Conservation (phyloP, 1,284 basidiomycete species). For the Puccinia novopanici region DNA sequence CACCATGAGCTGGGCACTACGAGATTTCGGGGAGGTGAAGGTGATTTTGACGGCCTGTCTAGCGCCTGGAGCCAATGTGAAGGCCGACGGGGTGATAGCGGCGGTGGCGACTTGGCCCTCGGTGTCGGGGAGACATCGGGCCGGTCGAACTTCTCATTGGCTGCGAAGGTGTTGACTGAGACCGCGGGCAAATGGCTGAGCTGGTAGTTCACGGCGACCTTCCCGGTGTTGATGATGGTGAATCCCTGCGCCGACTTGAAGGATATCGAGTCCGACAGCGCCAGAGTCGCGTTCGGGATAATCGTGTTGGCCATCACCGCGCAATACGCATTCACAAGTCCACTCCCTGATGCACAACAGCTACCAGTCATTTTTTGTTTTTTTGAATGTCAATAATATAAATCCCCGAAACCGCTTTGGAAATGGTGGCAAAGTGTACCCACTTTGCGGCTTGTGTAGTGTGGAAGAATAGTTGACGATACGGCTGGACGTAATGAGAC, state of each 20-base stretch:
- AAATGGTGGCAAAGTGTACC: background rate
- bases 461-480: background rate
- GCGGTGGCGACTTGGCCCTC: conserved; percentile 14
- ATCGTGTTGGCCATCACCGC: conserved; percentile 47
- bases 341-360: conserved; percentile 49
- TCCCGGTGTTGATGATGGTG: conserved; percentile 23
- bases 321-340: conserved; percentile 45
- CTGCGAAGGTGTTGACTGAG: conserved; percentile 19
- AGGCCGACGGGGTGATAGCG: background rate
- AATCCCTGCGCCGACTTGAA: conserved; percentile 34
- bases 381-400: too few relatives aligned
- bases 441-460: background rate
- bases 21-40: conserved; percentile 22
- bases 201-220: conserved; percentile 2
- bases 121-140: conserved; percentile 13
- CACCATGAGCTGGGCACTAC: conserved; percentile 6
- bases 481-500: conserved; percentile 29
- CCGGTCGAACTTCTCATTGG: conserved; percentile 6
- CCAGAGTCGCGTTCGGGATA: conserved; percentile 27
- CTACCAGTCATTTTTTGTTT: background rate
- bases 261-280: conserved; percentile 32
- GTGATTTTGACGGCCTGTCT: background rate
- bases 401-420: background rate
- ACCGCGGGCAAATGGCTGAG: conserved; percentile 35
- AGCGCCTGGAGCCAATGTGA: conserved; percentile 26